Base-by-base conservation (phyloP, 176 grass and related monocot genomes). In the Rhynchospora tenuis region DNA sequence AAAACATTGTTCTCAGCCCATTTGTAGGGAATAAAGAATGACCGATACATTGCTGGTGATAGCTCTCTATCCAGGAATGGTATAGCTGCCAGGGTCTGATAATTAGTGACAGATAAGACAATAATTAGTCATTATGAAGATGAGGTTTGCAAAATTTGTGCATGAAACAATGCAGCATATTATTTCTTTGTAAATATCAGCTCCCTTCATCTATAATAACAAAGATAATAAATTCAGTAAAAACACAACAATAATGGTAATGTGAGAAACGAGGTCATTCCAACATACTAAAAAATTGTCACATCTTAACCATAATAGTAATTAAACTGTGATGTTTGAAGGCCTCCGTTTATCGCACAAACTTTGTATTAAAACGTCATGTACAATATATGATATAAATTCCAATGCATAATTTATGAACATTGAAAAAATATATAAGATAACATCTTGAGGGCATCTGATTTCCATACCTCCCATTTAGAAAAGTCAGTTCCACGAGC, bases 1-100 rank as follows among this genome's bases (percentile, higher is more conserved):
- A 99, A 99, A 73, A 92, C 80, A 77, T 99, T 99, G 56, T 95
- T 91, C 31, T 90, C 77, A 81, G 89, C 86, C 96, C 96, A 99
- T 80, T 84, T 88, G 64, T 99, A 83, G 0, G 96, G 96, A 78
- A 99, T 89, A 64, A 99, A 99, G 88, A 99, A 99, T 0, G 96
- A 99, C 6, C 96, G 82, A 64, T 95, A 90, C 19, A 87, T 83
- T 69, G 96, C 89, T 27, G 96, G 96, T 3, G 96, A 99, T 56
- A 91, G 86, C 72, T 99, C 93, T 90, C 96, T 91, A 62, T 99
- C 96, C 15, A 99, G 85, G 83, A 87, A 99, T 16, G 82, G 96
- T 44, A 99, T 14, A 17, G 91, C 86, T 3, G 91, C 89, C 56
- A 95, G 44, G 47, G 93, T 91, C 96, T 99, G 83, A 45, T 17